Percentiles rank a stretch among this genome's conserved stretches.
phyloP scores from a whole-genome alignment of 2,329 filamentous ascomycete genomes.

The Colletotrichum eremochloae region DNA sequence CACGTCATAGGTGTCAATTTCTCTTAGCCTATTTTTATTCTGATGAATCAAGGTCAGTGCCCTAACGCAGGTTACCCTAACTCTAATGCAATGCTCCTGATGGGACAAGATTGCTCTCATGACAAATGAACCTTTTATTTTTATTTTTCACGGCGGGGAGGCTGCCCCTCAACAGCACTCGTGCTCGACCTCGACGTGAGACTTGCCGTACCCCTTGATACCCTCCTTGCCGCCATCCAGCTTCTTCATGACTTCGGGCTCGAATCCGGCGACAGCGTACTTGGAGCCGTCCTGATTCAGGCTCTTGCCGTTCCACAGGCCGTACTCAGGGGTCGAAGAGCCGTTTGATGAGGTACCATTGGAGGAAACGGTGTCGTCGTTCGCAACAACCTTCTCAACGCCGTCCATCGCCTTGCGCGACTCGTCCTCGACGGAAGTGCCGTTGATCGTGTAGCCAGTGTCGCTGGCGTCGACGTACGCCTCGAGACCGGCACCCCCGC shows the following conservation, averaged over 20 bases:
- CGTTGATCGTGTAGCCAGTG: constrained; percentile 68
- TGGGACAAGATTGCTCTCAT: neutral
- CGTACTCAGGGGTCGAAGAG: constrained; percentile 26
- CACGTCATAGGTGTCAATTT: neutral
- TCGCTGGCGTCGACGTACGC: constrained; percentile 78
- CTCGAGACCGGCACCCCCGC: constrained; percentile 75
- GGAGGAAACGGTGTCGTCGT: constrained; percentile 21
- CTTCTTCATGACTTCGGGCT: neutral
- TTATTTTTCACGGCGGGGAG: neutral
- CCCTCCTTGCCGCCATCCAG: constrained; percentile 4
- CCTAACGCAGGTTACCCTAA: neutral
- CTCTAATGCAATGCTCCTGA: neutral
- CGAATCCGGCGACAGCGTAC: constrained; percentile 13
- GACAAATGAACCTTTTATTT: neutral
- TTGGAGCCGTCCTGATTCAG: neutral
- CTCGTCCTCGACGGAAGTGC: constrained; percentile 31
- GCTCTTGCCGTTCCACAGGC: constrained; percentile 27
- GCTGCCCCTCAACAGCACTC: neutral
- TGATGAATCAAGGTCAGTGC: neutral
- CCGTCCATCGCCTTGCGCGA: neutral
- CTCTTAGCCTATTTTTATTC: neutral
- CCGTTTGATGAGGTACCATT: neutral
- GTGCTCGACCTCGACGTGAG: constrained; percentile 12
- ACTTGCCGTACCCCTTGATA: neutral
- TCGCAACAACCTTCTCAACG: constrained; percentile 3